Evolutionary conservation across 164 flowering plant genomes (phyloP).

Genomic region (Liriodendron chinense): DNA sequence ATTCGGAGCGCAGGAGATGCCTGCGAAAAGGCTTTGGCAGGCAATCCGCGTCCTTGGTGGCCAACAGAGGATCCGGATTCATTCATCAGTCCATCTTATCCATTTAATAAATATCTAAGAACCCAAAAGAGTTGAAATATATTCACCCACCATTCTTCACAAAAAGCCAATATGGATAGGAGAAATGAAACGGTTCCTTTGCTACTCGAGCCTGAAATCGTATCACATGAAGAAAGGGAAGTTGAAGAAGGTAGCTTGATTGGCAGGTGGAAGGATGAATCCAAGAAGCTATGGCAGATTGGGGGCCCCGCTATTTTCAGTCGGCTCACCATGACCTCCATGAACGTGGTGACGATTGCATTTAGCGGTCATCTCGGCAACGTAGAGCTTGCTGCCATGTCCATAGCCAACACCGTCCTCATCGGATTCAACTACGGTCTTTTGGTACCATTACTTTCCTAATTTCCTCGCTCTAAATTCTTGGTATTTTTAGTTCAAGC

Average conservation of each 20-base stretch:
- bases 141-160: too few species aligned
- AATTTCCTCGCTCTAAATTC: background rate
- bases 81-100: too few species aligned
- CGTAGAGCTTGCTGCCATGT: constrained; percentile 55
- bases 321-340: constrained; percentile 12
- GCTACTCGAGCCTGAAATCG: background rate
- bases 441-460: constrained; percentile 21
- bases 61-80: too few species aligned
- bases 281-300: background rate
- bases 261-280: background rate
- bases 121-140: too few species aligned
- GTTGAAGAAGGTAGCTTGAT: background rate
- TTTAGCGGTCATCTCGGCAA: constrained; percentile 68
- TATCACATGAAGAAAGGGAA: background rate
- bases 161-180: background rate
- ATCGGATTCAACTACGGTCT: constrained; percentile 55
- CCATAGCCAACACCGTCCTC: constrained; percentile 51
- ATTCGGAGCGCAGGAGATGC: too few species aligned
- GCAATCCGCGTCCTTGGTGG: too few species aligned
- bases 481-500: too few species aligned
- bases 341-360: constrained; percentile 56
- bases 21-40: too few species aligned
- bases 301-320: constrained; percentile 1
- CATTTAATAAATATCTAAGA: too few species aligned
- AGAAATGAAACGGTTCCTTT: background rate